Evolutionary conservation across 352 stramenopile species (phyloP).

Genomic region (Phytophthora megakarya): DNA sequence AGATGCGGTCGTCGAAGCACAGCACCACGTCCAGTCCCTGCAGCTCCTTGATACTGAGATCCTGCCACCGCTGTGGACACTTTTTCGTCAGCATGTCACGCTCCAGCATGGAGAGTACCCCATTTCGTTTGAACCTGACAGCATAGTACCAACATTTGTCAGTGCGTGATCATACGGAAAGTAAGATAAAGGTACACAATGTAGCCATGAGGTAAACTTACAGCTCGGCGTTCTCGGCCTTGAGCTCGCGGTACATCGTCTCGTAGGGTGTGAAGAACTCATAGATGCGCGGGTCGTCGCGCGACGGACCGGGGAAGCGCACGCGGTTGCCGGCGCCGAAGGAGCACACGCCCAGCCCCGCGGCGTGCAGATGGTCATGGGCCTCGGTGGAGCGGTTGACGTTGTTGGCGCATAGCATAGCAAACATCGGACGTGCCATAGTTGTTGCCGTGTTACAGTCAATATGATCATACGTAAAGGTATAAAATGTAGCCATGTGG

Average conservation of each 20-base stretch:
- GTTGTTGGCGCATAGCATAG: conserved; percentile 91
- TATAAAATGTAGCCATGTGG: background rate
- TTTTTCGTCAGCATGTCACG: conserved; percentile 88
- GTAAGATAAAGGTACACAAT: background rate
- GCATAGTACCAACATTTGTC: conserved; percentile 11
- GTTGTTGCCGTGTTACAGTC: no score
- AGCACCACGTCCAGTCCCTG: conserved; percentile 83
- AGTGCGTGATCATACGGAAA: conserved; percentile 11
- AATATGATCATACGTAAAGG: no score
- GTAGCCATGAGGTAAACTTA: conserved; percentile 16
- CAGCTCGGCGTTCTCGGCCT: conserved; percentile 76
- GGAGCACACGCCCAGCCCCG: conserved; percentile 78
- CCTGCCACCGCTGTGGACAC: conserved; percentile 86
- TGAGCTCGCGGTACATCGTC: conserved; percentile 86
- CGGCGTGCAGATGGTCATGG: conserved; percentile 82
- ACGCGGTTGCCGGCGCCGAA: conserved; percentile 89
- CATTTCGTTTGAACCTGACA: conserved; percentile 77
- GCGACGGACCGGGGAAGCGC: conserved; percentile 78
- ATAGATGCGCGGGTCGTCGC: conserved; percentile 80
- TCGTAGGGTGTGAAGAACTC: conserved; percentile 90
- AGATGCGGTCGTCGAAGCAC: conserved; percentile 92
- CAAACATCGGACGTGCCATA: conserved; percentile 64
- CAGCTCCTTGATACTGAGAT: conserved; percentile 74
- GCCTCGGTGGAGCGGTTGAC: conserved; percentile 91
- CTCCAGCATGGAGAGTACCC: conserved; percentile 87